These are phyloP conservation scores for Chenopodium album DNA, from an alignment of 148 eudicot genomes.

Conservation along the genomic window DNA sequence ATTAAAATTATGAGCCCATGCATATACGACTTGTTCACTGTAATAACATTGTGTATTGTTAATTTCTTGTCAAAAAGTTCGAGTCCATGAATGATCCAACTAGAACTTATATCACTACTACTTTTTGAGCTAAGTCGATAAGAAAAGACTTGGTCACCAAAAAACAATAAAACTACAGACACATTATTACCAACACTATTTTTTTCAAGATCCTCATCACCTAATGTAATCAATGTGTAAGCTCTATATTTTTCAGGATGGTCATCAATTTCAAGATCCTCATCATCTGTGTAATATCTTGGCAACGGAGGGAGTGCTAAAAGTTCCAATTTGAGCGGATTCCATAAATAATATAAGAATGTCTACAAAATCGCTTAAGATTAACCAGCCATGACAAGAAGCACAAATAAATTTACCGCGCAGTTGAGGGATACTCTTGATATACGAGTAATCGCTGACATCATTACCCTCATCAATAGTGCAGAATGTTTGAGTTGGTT, in stretches of 20 bases:
- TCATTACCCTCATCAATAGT: no score
- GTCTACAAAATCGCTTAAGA: background rate
- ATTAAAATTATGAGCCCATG: background rate
- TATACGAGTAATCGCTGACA: no score
- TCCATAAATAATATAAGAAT: background rate
- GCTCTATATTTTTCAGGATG: background rate
- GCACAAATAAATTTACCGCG: background rate
- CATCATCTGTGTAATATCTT: no score
- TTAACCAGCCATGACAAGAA: background rate
- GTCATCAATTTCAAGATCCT: background rate
- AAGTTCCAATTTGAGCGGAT: background rate
- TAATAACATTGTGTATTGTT: background rate
- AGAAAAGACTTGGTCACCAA: background rate
- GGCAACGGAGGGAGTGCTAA: background rate
- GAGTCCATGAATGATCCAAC: background rate
- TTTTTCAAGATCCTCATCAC: background rate
- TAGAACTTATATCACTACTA: no score
- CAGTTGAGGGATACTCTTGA: background rate
- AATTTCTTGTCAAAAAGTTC: background rate
- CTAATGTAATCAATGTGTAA: no score
- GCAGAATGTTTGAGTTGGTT: no score
- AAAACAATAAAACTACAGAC: background rate
- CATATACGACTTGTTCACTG: no score
- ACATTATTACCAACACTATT: background rate
- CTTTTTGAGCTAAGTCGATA: background rate